phyloP scores from a whole-genome alignment of 306 rosid species.

The Lablab purpureus region DNA sequence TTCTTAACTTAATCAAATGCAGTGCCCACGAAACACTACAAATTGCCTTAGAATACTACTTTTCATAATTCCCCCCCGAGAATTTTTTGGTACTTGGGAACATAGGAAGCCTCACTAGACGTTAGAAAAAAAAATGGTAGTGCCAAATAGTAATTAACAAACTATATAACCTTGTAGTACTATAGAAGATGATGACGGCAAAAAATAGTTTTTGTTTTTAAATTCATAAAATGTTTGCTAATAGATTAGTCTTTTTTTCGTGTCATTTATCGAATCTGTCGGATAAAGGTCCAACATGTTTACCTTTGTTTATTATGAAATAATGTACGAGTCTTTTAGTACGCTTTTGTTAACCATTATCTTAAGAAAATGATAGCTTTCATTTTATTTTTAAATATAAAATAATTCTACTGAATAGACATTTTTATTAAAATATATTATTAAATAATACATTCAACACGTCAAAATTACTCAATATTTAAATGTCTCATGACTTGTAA shows the following conservation, averaged over 20 bases:
- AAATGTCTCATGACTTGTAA: neutral
- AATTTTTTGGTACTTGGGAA: constrained; percentile 60
- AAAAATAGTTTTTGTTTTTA: constrained; percentile 2
- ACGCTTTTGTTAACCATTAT: neutral
- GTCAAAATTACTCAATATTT: neutral
- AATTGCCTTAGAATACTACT: constrained; percentile 42
- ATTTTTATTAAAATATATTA: neutral
- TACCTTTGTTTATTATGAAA: constrained; percentile 29
- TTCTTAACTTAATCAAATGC: constrained; percentile 43
- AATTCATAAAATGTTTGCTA: constrained; percentile 15
- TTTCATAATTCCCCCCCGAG: constrained; percentile 52
- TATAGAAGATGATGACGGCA: constrained; percentile 20
- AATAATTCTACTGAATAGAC: neutral
- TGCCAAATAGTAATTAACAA: constrained; percentile 37
- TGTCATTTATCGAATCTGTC: constrained; percentile 47
- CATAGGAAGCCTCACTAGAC: constrained; percentile 44
- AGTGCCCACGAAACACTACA: constrained; percentile 30
- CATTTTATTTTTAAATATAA: neutral
- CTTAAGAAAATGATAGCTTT: neutral
- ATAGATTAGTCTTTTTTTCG: constrained; percentile 7
- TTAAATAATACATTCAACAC: neutral
- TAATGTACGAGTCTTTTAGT: neutral
- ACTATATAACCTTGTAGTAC: neutral
- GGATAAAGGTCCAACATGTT: constrained; percentile 42
- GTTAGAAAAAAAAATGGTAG: constrained; percentile 30